Evolutionary conservation across 257 asterid genomes (phyloP), one percentile per base, ranked within the genome.

Genomic region (Ajuga chamaepitys): DNA sequence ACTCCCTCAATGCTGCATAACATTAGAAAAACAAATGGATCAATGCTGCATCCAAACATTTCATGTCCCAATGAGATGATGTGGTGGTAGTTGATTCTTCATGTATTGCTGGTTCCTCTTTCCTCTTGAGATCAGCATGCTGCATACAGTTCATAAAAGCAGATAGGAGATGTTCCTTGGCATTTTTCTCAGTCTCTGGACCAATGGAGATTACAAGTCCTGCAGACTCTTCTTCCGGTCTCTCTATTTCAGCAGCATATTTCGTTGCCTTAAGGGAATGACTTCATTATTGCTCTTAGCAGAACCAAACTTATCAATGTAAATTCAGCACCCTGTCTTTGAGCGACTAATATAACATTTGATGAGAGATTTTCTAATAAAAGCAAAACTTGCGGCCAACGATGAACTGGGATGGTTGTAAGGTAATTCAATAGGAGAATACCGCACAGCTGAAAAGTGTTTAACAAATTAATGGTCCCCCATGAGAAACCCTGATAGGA

Each of bases 331-430:
- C 92, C 96, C 77, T 90, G 89, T 65, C 84, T 86, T 72, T 86
- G 82, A 68, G 95, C 89, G 42, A 80, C 73, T 7, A 85, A 78
- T 52, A 91, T 75, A 74, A 70, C 73, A 62, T 94, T 97, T 66
- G 97, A 78, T 22, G 97, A 86, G 58, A 84, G 88, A 42, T 82
- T 77, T 71, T 77, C 85, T 63, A 88, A 66, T 55, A 95, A 84
- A 72, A 84, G 87, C 62, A 94, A 75, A 62, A 94, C 62, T 73
- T 89, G 90, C n/a, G 95, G 91, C 99, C 99, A 94, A 68, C 88
- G 81, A 77, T 88, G 97, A 71, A 94, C 81, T 50, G 95, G 95
- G 77, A 95, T 89, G 69, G 95, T 87, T 72, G 92, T 73, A 64
- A 86, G 78, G 82, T 94, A 94, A 80, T 94, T 88, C 75, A 86